Conservation (phyloP, 176 grass and related monocot species). For the Chloris gayana region DNA sequence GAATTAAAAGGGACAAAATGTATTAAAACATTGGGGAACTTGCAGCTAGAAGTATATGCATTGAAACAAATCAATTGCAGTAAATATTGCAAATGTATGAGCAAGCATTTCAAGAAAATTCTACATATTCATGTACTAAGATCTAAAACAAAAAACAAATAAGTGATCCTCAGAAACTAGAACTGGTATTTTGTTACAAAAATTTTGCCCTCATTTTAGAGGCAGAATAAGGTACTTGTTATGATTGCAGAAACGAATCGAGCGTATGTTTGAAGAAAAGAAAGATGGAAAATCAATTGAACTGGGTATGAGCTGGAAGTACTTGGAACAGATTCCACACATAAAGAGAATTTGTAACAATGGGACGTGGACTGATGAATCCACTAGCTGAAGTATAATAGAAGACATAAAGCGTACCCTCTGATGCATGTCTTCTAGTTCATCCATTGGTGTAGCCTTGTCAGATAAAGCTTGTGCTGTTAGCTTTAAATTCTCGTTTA, state of each 20-base stretch:
- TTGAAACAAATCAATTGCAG: background rate
- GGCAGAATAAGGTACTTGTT: background rate
- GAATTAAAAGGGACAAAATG: conserved; percentile 29
- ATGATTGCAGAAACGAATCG: conserved; percentile 1
- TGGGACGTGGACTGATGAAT: conserved; percentile 5
- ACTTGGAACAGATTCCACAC: background rate
- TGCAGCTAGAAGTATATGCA: conserved; percentile 15
- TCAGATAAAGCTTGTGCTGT: conserved; percentile 89
- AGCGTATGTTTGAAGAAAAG: background rate
- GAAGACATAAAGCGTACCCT: conserved; percentile 67
- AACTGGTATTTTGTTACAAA: conserved; percentile 5
- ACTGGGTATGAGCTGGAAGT: conserved; percentile 24
- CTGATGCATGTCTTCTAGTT: conserved; percentile 94
- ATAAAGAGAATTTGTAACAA: background rate
- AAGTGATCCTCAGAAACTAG: background rate
- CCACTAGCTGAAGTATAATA: conserved; percentile 9
- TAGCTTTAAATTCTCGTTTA: conserved; percentile 88
- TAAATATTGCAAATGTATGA: background rate
- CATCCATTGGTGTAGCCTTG: conserved; percentile 84
- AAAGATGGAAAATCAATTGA: conserved; percentile 12
- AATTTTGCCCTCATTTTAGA: background rate
- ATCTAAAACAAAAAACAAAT: background rate
- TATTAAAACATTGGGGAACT: conserved; percentile 19
- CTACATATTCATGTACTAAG: background rate
- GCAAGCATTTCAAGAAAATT: background rate